Percentiles rank a stretch among this genome's conserved stretches.
Conservation (phyloP, 2,329 filamentous ascomycete genomes). For the Alternaria sp. region DNA sequence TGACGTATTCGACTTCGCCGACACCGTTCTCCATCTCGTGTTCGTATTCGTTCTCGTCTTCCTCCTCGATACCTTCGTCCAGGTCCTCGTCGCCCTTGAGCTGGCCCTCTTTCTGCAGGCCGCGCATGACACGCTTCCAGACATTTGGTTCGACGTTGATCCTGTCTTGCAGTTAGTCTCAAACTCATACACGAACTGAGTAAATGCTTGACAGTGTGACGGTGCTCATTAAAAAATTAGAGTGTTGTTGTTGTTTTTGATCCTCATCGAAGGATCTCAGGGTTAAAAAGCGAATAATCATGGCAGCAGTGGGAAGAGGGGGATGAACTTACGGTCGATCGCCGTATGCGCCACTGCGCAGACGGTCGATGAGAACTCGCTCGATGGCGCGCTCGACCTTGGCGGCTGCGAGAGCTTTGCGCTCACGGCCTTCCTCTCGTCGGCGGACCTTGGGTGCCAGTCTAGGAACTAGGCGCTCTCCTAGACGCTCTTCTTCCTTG, state of each 20-base stretch:
- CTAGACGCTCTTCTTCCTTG: constrained; percentile 86
- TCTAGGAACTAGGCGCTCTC: constrained; percentile 86
- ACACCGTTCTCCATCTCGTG: constrained; percentile 70
- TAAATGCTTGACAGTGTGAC: not conserved
- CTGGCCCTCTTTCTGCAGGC: constrained; percentile 85
- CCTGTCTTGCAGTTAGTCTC: constrained; percentile 5
- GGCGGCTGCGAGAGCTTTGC: constrained; percentile 64
- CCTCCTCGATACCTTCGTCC: constrained; percentile 83
- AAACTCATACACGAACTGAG: not conserved
- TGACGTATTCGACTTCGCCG: constrained; percentile 88
- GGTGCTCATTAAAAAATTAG: constrained; percentile 14
- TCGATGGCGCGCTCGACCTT: constrained; percentile 97
- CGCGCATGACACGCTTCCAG: constrained; percentile 95
- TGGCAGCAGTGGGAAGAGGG: not conserved
- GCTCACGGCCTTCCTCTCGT: constrained; percentile 56
- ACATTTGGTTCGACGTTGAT: constrained; percentile 93
- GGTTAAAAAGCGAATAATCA: constrained; percentile 18
- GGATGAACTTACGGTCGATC: constrained; percentile 68
- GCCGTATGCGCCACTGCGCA: constrained; percentile 92
- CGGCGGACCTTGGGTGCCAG: constrained; percentile 84
- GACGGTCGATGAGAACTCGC: constrained; percentile 86
- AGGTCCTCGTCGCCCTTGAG: constrained; percentile 84
- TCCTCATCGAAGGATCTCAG: constrained; percentile 14
- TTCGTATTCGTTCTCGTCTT: constrained; percentile 72
- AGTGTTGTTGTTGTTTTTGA: constrained; percentile 17